Conservation (phyloP, 345 rosid genomes). For the Euphorbia tirucalli region DNA sequence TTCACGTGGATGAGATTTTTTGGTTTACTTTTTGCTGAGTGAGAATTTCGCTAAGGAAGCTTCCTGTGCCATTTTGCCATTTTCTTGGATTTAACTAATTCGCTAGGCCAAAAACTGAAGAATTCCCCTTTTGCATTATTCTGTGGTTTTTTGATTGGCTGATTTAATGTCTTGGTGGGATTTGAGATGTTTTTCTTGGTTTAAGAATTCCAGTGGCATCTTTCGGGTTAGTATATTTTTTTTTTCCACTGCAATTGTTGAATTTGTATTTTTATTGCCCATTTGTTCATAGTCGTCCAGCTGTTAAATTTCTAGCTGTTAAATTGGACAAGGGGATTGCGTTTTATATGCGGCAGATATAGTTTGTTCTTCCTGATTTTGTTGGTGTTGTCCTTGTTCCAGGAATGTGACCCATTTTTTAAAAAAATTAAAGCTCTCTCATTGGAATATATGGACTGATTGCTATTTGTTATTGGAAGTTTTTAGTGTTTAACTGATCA, state of each 20-base stretch:
- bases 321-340: background rate
- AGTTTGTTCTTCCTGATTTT: background rate
- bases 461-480: too few species aligned
- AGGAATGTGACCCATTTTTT: background rate
- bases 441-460: background rate
- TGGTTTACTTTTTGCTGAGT: background rate
- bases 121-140: slow-evolving; percentile 1
- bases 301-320: too few species aligned
- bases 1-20: background rate
- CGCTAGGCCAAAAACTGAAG: slow-evolving; percentile 3
- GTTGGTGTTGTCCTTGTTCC: background rate
- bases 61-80: slow-evolving; percentile 1
- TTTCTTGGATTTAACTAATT: background rate
- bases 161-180: slow-evolving; percentile 35
- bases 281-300: background rate
- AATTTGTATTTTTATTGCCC: background rate
- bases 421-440: too few species aligned
- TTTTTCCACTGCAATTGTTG: background rate
- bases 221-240: slow-evolving; percentile 29
- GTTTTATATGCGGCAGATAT: too few species aligned
- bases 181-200: slow-evolving; percentile 25
- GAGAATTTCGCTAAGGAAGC: slow-evolving; percentile 7
- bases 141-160: slow-evolving; percentile 10
- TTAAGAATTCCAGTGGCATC: slow-evolving; percentile 22
- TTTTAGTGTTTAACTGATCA: background rate